Evolutionary conservation across 1,139 yeast genomes (phyloP).

Genomic region (Wickerhamomyces sp.): DNA sequence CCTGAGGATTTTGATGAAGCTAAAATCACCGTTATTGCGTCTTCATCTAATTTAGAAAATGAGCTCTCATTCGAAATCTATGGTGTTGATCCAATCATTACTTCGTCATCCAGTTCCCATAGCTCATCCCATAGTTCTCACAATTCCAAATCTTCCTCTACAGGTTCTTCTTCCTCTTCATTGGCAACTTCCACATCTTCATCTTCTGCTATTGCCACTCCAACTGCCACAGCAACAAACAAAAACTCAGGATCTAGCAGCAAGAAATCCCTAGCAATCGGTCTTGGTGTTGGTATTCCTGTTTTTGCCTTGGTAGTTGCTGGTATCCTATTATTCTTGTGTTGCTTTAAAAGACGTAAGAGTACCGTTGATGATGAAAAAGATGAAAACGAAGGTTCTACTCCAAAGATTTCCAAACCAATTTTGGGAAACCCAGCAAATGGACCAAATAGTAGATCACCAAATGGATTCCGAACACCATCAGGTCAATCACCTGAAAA

Average conservation of each 20-base stretch:
- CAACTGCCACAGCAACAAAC: constrained; percentile 23
- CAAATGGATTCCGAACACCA: constrained; percentile 24
- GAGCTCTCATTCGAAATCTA: constrained; percentile 46
- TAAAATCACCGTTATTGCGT: constrained; percentile 49
- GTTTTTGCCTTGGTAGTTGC: constrained; percentile 43
- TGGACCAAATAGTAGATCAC: constrained; percentile 36
- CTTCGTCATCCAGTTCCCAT: constrained; percentile 17
- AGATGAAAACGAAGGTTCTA: constrained; percentile 28
- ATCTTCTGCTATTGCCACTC: constrained; percentile 18
- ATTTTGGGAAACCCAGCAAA: constrained; percentile 36
- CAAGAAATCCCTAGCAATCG: constrained; percentile 64
- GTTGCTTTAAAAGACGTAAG: constrained; percentile 48
- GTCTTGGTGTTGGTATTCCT: constrained; percentile 85
- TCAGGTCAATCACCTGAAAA: constrained; percentile 28
- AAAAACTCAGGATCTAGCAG: constrained; percentile 22
- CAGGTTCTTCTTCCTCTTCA: constrained; percentile 16
- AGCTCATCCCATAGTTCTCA: constrained; percentile 11
- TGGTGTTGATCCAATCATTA: constrained; percentile 42
- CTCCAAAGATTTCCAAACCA: constrained; percentile 33
- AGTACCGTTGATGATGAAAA: constrained; percentile 18
- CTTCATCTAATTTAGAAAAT: constrained; percentile 35
- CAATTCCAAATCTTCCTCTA: constrained; percentile 8
- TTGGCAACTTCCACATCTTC: constrained; percentile 15
- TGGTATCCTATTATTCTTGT: constrained; percentile 48
- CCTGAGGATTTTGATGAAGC: constrained; percentile 54